Percentiles rank a stretch among this genome's conserved stretches.
These are phyloP conservation scores for Adansonia rubrostipa DNA, from an alignment of 441 rosid genomes.

Conservation along the genomic window DNA sequence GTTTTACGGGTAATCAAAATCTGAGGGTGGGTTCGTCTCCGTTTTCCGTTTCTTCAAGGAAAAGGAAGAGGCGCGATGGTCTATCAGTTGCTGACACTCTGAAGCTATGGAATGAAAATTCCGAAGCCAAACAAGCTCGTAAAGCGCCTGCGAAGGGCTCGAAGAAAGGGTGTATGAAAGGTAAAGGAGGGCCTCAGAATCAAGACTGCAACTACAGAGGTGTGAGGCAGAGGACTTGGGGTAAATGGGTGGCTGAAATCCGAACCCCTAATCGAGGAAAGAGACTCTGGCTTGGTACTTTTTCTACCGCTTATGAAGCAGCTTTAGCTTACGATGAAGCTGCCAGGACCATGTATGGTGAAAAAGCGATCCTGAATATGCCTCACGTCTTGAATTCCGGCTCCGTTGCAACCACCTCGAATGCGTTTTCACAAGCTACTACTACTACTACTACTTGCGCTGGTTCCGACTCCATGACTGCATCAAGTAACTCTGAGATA, in stretches of 20 bases:
- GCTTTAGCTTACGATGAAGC: slow-evolving; percentile 85
- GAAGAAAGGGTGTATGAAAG: slow-evolving; percentile 13
- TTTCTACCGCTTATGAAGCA: slow-evolving; percentile 59
- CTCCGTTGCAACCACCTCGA: slow-evolving; percentile 29
- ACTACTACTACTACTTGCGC: too few relatives aligned
- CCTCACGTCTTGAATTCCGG: slow-evolving; percentile 36
- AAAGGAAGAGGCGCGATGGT: background rate
- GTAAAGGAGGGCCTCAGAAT: slow-evolving; percentile 8
- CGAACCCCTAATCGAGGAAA: background rate
- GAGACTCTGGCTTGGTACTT: slow-evolving; percentile 10
- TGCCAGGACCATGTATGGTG: slow-evolving; percentile 70
- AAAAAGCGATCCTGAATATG: slow-evolving; percentile 59
- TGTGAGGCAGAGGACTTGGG: slow-evolving; percentile 1
- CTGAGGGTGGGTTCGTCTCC: background rate
- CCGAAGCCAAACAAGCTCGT: background rate
- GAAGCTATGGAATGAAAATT: background rate
- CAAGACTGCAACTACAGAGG: background rate
- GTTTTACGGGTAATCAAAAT: background rate
- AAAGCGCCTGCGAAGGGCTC: slow-evolving; percentile 17
- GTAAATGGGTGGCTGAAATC: slow-evolving; percentile 15
- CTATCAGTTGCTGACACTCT: background rate
- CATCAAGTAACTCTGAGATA: background rate
- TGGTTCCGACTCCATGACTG: slow-evolving; percentile 10
- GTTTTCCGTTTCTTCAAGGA: background rate
- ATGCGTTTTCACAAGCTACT: background rate